Evolutionary conservation across 768 basidiomycete species (phyloP).

Genomic region (Mycena capillaripes): DNA sequence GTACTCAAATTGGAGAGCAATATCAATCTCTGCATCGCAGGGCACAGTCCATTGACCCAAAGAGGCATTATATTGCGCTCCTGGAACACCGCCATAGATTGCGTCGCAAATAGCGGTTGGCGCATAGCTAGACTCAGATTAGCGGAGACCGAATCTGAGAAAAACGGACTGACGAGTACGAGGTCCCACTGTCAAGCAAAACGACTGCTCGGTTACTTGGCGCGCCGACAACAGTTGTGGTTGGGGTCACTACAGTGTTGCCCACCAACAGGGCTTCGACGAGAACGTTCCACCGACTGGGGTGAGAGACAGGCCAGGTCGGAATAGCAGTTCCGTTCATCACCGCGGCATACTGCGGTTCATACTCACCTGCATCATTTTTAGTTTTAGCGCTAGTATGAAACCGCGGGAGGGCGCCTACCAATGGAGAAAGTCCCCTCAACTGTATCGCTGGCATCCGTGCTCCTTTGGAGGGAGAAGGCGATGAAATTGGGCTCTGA

Average conservation of each 20-base stretch:
- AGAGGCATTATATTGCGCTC: slow-evolving; percentile 67
- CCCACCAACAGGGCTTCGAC: slow-evolving; percentile 81
- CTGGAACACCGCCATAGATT: slow-evolving; percentile 77
- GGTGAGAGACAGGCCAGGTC: slow-evolving; percentile 78
- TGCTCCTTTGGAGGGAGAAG: slow-evolving; percentile 76
- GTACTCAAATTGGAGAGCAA: slow-evolving; percentile 85
- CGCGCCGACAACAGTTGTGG: slow-evolving; percentile 66
- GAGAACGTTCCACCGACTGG: slow-evolving; percentile 82
- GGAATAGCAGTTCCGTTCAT: slow-evolving; percentile 71
- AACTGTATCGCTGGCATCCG: slow-evolving; percentile 65
- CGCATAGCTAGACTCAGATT: slow-evolving; percentile 67
- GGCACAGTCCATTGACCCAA: slow-evolving; percentile 81
- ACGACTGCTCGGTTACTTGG: slow-evolving; percentile 81
- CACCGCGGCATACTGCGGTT: slow-evolving; percentile 72
- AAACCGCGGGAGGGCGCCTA: slow-evolving; percentile 43
- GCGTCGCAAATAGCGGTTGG: slow-evolving; percentile 73
- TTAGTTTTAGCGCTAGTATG: slow-evolving; percentile 6
- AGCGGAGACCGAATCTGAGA: slow-evolving; percentile 14
- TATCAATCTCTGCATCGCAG: slow-evolving; percentile 80
- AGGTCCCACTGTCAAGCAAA: slow-evolving; percentile 86
- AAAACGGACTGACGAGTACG: slow-evolving; percentile 72
- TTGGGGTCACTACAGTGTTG: slow-evolving; percentile 62
- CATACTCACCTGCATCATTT: slow-evolving; percentile 78
- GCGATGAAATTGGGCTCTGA: slow-evolving; percentile 85
- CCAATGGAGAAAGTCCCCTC: slow-evolving; percentile 83